phyloP scores from a whole-genome alignment of 2,329 filamentous ascomycete species.

The Calonectria montana region DNA sequence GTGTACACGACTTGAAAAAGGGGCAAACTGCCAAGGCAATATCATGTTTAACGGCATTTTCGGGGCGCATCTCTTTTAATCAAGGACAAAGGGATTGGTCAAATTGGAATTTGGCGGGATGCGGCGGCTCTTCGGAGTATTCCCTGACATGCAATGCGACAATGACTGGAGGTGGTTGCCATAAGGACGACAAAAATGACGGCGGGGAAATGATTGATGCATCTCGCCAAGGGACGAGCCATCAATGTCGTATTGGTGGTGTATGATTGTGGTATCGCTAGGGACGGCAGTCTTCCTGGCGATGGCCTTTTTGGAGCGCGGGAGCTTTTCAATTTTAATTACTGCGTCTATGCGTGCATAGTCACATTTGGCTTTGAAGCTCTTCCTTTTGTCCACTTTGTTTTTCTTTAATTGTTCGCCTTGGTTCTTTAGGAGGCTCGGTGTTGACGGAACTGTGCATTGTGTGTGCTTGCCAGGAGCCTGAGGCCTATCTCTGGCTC shows the following conservation, averaged over 20 bases:
- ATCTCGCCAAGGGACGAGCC: conserved; percentile 18
- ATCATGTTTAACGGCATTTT: conserved; percentile 43
- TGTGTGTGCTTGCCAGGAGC: conserved; percentile 37
- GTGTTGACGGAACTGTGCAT: conserved; percentile 43
- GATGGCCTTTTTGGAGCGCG: conserved; percentile 15
- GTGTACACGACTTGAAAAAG: conserved; percentile 42
- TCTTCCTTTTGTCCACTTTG: conserved; percentile 32
- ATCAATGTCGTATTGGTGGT: background rate
- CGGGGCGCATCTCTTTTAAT: conserved; percentile 42
- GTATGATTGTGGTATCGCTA: background rate
- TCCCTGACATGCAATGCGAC: conserved; percentile 41
- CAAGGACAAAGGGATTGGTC: conserved; percentile 38
- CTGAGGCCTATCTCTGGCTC: conserved; percentile 21
- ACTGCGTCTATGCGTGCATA: conserved; percentile 30
- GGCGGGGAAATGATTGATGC: conserved; percentile 27
- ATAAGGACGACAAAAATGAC: conserved; percentile 38
- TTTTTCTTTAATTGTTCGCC: conserved; percentile 13
- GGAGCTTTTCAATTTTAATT: conserved; percentile 34
- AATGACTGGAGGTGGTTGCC: conserved; percentile 39
- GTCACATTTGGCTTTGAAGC: conserved; percentile 30
- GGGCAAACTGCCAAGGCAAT: conserved; percentile 41
- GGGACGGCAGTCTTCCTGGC: conserved; percentile 13
- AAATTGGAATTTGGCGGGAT: conserved; percentile 41
- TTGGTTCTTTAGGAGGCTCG: conserved; percentile 37
- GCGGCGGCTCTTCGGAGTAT: conserved; percentile 42